Percentiles rank a stretch among this genome's conserved stretches.
Conservation (phyloP, 768 basidiomycete genomes). For the Trichaptum fuscoviolaceum region DNA sequence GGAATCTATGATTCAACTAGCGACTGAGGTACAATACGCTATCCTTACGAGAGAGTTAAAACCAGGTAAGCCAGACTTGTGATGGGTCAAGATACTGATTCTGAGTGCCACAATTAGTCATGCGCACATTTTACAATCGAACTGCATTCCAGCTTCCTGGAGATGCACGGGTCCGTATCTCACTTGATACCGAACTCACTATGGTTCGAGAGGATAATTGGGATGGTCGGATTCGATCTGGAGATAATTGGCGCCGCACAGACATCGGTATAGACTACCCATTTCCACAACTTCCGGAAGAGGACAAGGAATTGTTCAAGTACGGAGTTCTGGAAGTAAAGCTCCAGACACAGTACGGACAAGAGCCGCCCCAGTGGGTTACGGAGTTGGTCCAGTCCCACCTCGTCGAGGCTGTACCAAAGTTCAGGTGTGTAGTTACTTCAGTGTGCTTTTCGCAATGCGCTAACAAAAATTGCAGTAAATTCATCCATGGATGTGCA, state of each 20-base stretch:
- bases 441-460: background rate
- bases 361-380: constrained; percentile 95
- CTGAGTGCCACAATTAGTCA: constrained; percentile 43
- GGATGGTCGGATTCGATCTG: constrained; percentile 74
- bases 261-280: constrained; percentile 93
- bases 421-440: constrained; percentile 66
- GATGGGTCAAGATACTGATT: constrained; percentile 5
- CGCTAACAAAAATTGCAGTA: constrained; percentile 36
- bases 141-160: constrained; percentile 99
- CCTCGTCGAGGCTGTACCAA: constrained; percentile 95
- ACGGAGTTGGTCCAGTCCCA: constrained; percentile 93
- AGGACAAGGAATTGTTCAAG: constrained; percentile 93
- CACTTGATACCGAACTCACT: constrained; percentile 93
- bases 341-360: constrained; percentile 91
- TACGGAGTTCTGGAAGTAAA: constrained; percentile 98
- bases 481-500: constrained; percentile 96
- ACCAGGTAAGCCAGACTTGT: constrained; percentile 57
- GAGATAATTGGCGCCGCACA: constrained; percentile 88
- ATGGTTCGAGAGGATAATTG: constrained; percentile 96
- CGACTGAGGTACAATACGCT: constrained; percentile 95
- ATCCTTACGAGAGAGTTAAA: constrained; percentile 72
- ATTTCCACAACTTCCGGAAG: constrained; percentile 65
- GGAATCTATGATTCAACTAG: constrained; percentile 91
- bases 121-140: constrained; percentile 97
- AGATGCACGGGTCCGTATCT: constrained; percentile 97